Percentiles rank a stretch among this genome's conserved stretches.
phyloP scores from a whole-genome alignment of 805 yeast species.

The Yamadazyma philogaea region DNA sequence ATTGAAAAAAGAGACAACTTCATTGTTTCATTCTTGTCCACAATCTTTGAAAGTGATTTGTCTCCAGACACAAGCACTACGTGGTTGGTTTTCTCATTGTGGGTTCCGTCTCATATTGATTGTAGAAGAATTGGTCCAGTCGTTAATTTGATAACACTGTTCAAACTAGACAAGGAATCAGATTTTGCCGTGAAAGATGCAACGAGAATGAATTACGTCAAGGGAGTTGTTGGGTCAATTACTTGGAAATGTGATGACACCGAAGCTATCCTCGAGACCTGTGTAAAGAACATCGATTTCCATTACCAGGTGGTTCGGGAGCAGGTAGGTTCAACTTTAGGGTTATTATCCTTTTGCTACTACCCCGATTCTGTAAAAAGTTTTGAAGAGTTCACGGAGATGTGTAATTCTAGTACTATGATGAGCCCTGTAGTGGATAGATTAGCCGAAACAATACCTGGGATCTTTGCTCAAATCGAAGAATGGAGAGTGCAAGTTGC shows the following conservation, averaged over 20 bases:
- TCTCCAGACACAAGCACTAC: conserved; percentile 70
- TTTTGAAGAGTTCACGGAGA: conserved; percentile 37
- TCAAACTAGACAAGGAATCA: conserved; percentile 47
- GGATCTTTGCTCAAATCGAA: conserved; percentile 45
- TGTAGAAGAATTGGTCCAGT: conserved; percentile 61
- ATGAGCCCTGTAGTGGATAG: conserved; percentile 25
- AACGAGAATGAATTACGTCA: conserved; percentile 54
- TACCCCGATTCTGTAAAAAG: conserved; percentile 41
- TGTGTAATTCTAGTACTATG: conserved; percentile 25
- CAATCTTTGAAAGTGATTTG: conserved; percentile 53
- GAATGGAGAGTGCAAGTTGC: conserved; percentile 34
- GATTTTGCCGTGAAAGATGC: conserved; percentile 66
- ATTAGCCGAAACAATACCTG: conserved; percentile 28
- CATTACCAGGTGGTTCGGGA: conserved; percentile 72
- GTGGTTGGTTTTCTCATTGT: conserved; percentile 77
- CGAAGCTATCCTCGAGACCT: conserved; percentile 39
- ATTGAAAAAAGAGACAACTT: conserved; percentile 42
- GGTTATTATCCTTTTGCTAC: conserved; percentile 41
- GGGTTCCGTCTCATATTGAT: conserved; percentile 67
- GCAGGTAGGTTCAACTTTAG: conserved; percentile 60
- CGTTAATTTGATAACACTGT: conserved; percentile 41
- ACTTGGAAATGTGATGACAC: conserved; percentile 56
- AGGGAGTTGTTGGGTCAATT: conserved; percentile 46
- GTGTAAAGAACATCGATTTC: conserved; percentile 53
- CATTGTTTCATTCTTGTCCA: conserved; percentile 41